Base-by-base conservation (phyloP, 805 yeast genomes). In the Priceomyces melissophilus region DNA sequence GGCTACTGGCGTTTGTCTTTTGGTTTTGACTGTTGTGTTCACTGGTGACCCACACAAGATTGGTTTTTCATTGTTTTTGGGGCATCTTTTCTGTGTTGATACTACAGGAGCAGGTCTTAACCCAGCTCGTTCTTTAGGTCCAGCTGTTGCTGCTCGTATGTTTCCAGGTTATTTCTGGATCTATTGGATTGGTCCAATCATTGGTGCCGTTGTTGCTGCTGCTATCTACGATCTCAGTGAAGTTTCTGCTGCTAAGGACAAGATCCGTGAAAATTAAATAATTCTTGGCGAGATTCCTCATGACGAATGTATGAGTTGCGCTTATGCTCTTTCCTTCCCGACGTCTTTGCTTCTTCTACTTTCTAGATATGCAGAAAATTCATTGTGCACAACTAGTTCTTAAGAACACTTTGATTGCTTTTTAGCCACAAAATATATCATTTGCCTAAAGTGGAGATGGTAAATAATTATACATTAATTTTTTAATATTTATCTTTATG, bases 101-200 rank as follows among this genome's bases (percentile, higher is more conserved):
- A 84, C 78, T 71, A 85, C 95, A 38, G 96, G 96, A 61, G 95
- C 95, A 30, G 96, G 96, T 60, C 72, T 87, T 57, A 87, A 87
- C 75, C 96, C 96, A 43, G 96, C 96, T 35, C 81, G 96, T 73
- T 71, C 87, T 27, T 76, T 87, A 42, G 96, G 96, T 57, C 95
- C 96, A 39, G 76, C 82, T 60, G 70, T 87, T 45, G 95, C 89
- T 44, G 76, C 77, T 41, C 71, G 63, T 42, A 71, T 78, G 15
- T 88, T 88, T 82, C 95, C 96, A 28, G 61, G 55, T 56, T 87
- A 87, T 69, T 88, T 81, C 74, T 87, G 95, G 95, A 87, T 88
- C 50, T 87, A 87, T 75, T 87, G 95, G 93, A 79, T 87, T 43
- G 96, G 96, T 40, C 96, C 96, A 45, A 53, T 81, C 41, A 57